Evolutionary conservation across 2,329 filamentous ascomycete genomes (phyloP).

Genomic region (Coniochaeta pulveracea): DNA sequence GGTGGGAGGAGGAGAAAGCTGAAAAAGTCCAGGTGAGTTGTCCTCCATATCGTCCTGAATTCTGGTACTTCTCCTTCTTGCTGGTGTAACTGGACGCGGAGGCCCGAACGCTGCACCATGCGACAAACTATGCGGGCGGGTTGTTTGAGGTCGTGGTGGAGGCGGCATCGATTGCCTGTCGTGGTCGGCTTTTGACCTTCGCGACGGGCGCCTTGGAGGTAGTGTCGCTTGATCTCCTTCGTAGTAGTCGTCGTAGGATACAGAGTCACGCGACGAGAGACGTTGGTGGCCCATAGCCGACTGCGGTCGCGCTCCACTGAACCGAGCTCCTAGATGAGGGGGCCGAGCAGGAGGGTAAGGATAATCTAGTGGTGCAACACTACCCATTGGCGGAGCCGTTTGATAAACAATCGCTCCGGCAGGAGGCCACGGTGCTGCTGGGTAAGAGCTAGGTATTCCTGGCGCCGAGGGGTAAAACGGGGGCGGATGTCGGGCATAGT

Average conservation of each 20-base stretch:
- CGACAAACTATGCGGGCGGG: too few species aligned
- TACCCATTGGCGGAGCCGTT: constrained; percentile 6
- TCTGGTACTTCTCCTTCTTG: constrained; percentile 9
- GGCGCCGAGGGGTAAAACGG: constrained; percentile 14
- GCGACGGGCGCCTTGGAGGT: constrained; percentile 29
- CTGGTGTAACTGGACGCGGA: constrained; percentile 16
- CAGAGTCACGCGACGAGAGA: constrained; percentile 16
- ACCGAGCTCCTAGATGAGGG: constrained; percentile 12
- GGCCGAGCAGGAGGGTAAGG: constrained; percentile 13
- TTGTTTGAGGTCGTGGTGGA: constrained; percentile 25
- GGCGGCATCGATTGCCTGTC: constrained; percentile 38
- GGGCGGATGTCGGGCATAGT: constrained; percentile 19
- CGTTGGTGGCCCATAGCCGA: constrained; percentile 26
- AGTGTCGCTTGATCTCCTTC: constrained; percentile 17
- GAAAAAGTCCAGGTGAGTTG: constrained; percentile 25
- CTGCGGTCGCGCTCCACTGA: constrained; percentile 18
- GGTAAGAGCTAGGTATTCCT: constrained; percentile 16
- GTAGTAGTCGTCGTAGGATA: constrained; percentile 28
- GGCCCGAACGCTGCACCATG: constrained; percentile 15
- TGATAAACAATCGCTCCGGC: constrained; percentile 9
- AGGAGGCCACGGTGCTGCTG: constrained; percentile 13
- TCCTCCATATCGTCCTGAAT: constrained; percentile 28
- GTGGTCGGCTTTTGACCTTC: constrained; percentile 26
- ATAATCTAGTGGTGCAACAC: constrained; percentile 12
- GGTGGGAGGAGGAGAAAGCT: constrained; percentile 21